Conservation (phyloP, 805 yeast species). For the Metschnikowia lochheadii region DNA sequence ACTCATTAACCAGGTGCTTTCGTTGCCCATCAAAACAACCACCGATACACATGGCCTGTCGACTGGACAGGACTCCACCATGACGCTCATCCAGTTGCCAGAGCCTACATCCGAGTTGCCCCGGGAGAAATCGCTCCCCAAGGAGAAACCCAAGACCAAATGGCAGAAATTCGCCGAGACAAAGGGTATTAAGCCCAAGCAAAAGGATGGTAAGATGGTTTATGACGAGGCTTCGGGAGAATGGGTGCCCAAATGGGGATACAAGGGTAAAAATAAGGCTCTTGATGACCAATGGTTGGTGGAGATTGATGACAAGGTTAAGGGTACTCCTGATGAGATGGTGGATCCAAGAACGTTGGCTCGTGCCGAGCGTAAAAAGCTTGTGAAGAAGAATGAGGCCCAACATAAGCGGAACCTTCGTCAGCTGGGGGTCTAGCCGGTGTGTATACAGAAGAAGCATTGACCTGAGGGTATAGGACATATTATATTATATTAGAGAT, state of each 20-base stretch:
- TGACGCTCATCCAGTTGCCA: slow-evolving; percentile 83
- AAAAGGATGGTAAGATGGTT: slow-evolving; percentile 82
- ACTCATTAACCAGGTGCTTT: slow-evolving; percentile 82
- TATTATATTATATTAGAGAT: too few species aligned
- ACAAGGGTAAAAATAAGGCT: slow-evolving; percentile 85
- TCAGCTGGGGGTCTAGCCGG: slow-evolving; percentile 20
- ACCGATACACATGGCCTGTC: slow-evolving; percentile 62
- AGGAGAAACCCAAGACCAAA: slow-evolving; percentile 85
- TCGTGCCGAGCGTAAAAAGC: slow-evolving; percentile 78
- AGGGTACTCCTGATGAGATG: slow-evolving; percentile 50
- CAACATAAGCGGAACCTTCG: slow-evolving; percentile 81
- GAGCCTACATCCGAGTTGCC: slow-evolving; percentile 79
- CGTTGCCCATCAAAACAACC: slow-evolving; percentile 84
- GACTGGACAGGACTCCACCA: slow-evolving; percentile 63
- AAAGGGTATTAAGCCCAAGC: slow-evolving; percentile 91
- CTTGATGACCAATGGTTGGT: slow-evolving; percentile 92
- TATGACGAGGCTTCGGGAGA: slow-evolving; percentile 86
- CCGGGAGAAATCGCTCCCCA: slow-evolving; percentile 93
- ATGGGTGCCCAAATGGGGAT: slow-evolving; percentile 99
- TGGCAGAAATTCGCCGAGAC: slow-evolving; percentile 97
- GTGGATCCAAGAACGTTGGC: slow-evolving; percentile 82
- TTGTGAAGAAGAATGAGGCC: slow-evolving; percentile 76
- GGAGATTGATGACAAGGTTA: slow-evolving; percentile 77
- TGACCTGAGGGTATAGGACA: neutral
- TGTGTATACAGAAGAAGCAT: neutral